phyloP scores from a whole-genome alignment of 495 filamentous ascomycete genomes.

The Mytilinidion resinicola region DNA sequence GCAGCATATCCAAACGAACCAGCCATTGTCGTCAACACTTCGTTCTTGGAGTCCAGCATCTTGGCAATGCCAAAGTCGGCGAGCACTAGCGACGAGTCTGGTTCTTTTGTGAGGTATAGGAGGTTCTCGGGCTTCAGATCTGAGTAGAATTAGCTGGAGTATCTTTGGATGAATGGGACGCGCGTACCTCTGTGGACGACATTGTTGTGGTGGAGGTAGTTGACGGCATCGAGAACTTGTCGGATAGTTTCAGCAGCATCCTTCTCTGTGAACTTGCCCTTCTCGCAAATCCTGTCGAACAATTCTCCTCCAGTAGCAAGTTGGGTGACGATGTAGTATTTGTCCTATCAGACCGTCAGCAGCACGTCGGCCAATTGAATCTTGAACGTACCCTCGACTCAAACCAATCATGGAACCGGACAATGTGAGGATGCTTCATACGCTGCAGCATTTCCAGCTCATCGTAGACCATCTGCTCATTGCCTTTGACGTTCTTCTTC shows the following conservation, averaged over 20 bases:
- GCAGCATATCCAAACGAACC: constrained; percentile 98
- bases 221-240: constrained; percentile 88
- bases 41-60: constrained; percentile 84
- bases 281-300: constrained; percentile 97
- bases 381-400: constrained; percentile 68
- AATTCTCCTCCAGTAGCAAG: constrained; percentile 93
- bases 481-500: constrained; percentile 98
- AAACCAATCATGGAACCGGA: constrained; percentile 98
- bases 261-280: constrained; percentile 98
- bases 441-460: constrained; percentile 87
- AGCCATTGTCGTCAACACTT: constrained; percentile 95
- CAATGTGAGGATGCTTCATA: constrained; percentile 91
- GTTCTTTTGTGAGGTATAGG: constrained; percentile 74
- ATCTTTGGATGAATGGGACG: neutral
- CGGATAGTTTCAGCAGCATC: constrained; percentile 95
- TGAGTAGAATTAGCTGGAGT: constrained; percentile 32
- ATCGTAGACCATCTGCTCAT: constrained; percentile 97
- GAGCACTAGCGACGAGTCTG: constrained; percentile 78
- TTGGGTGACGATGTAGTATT: constrained; percentile 99
- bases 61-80: constrained; percentile 99
- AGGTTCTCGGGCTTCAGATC: constrained; percentile 99
- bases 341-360: constrained; percentile 60
- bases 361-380: neutral
- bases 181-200: constrained; percentile 87
- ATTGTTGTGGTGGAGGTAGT: constrained; percentile 91